Base-by-base conservation (phyloP, 208 protist species). In the Trypanosoma grayi region DNA sequence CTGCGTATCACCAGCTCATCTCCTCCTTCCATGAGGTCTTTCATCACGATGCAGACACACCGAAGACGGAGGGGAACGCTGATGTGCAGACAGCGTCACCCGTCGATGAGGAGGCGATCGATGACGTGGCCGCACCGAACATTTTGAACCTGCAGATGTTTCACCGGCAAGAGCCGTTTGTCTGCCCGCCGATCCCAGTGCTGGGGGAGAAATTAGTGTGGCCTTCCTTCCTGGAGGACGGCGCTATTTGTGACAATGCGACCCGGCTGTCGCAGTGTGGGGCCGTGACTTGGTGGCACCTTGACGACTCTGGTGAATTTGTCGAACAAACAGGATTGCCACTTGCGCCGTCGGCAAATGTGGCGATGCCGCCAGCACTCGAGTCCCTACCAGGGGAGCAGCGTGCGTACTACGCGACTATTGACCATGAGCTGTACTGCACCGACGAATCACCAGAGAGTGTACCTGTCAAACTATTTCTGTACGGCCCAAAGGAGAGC, bases 241-340 rank as follows among this genome's bases (percentile, higher is more conserved):
- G 71, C n/a, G 84, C 81, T 14, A 71, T 91, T 18, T 87, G 87
- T 56, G 90, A 93, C 53, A 83, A 83, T 33, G 87, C 90, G 24
- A 96, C 90, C 18, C 75, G 77, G 46, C 60, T 91, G 16, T 92
- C 90, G 6, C 84, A 95, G 52, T 64, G 71, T 13, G 87, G 85
- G 0, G 83, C 83, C 25, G 40, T 87, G 24, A 89, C 84, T 0
- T 91, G 86, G 79, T 97, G 92, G 90, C 89, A 93, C 63, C 68
- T 97, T 28, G 89, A 96, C 67, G 92, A 97, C 76, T 88, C 70
- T 8, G 92, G 90, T 4, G 89, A 97, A 63, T 90, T 96, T 47
- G 84, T 87, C 27, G 63, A 90, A 57, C 85, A 97, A 57, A 83
- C 79, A 13, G 88, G 75, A 3, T 73, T 97, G 22, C 85, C 85